Percentiles rank a stretch among this genome's conserved stretches.
Evolutionary conservation across 2,329 filamentous ascomycete species (phyloP).

Genomic region (Hymenoscyphus repandus): DNA sequence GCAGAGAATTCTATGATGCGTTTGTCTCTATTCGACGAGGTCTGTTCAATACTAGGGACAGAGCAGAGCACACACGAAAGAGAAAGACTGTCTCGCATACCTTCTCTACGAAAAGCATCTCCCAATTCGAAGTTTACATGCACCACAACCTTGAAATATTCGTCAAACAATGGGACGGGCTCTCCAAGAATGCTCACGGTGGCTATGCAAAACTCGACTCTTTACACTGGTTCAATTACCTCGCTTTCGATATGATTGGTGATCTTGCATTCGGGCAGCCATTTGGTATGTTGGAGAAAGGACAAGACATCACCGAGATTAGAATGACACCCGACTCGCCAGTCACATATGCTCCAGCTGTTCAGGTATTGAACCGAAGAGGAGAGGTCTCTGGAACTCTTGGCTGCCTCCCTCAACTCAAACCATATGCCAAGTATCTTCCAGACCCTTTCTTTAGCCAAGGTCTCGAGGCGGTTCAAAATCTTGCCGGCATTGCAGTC

Average conservation of each 20-base stretch:
- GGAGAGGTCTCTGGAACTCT: constrained; percentile 81
- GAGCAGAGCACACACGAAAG: constrained; percentile 79
- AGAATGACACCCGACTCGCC: constrained; percentile 53
- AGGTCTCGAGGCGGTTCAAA: constrained; percentile 68
- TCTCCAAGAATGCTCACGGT: constrained; percentile 40
- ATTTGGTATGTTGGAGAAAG: constrained; percentile 77
- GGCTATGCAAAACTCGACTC: constrained; percentile 64
- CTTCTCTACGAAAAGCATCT: constrained; percentile 75
- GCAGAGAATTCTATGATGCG: constrained; percentile 81
- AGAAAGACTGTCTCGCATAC: constrained; percentile 84
- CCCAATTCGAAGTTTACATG: constrained; percentile 86
- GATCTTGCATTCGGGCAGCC: constrained; percentile 67
- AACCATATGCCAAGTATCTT: constrained; percentile 73
- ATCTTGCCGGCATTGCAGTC: constrained; percentile 82
- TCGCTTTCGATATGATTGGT: constrained; percentile 50
- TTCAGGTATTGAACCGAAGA: constrained; percentile 82
- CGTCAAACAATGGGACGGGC: constrained; percentile 64
- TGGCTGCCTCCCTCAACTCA: constrained; percentile 67
- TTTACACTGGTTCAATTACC: constrained; percentile 72
- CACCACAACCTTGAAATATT: constrained; percentile 72
- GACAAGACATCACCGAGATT: constrained; percentile 72
- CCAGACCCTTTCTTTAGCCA: constrained; percentile 78
- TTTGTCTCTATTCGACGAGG: constrained; percentile 84
- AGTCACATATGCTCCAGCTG: constrained; percentile 68
- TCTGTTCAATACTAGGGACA: constrained; percentile 83